Base-by-base conservation (phyloP, 148 eudicot species). In the Heliosperma pusillum region DNA sequence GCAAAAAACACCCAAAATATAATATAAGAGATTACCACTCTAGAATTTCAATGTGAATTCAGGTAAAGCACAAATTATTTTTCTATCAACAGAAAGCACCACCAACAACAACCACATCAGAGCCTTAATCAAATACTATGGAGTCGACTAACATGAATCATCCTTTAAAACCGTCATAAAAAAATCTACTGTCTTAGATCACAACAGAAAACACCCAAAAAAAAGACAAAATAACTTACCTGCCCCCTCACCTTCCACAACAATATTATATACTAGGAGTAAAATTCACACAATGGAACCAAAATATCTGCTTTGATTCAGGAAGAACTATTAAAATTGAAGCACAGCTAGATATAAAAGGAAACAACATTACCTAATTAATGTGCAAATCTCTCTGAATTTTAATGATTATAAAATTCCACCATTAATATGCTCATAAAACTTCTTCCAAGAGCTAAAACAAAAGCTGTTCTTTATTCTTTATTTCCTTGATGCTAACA, bases 321-420 rank as follows among this genome's bases (percentile, higher is more conserved):
- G 40, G 56, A 27, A 72, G 56, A 77, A 5, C 20, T 5, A 57
- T 17, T 26, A 19, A 58, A 57, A 56, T 26, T 30, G 70, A 25
- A 42, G 22, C 9, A 55, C 55, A 66, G 10, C 10, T 20, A 64
- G 15, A 67, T 66, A 56, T 26, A 36, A 47, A 47, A 19, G 75
- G 70, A 42, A 78, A 25, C 52, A 73, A 59, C 66, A 65, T 53
- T 81, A 84, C 90, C 86, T 85, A 61, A 78, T 71, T 4, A 59
- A 74, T 68, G 70, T 63, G 58, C 76, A 64, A 79, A 76, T 77
- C 57, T 52, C 65, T 81, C 70, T 66, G 62, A 76, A 80, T 71
- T 63, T 25, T 45, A 44, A 42, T 33, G 50, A 69, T 64, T 13
- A 64, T 29, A 29, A 27, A 56, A 70, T 77, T 76, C 61, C 80